phyloP scores from a whole-genome alignment of 345 rosid species.

The Aquilaria yunnanensis region DNA sequence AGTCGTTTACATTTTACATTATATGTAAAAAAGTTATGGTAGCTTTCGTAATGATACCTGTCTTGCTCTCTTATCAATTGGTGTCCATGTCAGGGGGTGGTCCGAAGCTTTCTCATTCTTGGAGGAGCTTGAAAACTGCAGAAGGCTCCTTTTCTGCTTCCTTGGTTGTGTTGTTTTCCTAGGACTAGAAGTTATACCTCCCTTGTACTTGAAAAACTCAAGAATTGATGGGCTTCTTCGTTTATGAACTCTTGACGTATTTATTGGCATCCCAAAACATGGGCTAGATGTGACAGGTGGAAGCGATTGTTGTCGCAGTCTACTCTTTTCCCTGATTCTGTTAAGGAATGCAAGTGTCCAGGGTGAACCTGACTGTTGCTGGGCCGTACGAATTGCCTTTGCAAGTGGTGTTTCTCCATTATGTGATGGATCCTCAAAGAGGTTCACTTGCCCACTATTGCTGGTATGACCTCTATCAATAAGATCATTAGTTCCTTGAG shows the following conservation, averaged over 20 bases:
- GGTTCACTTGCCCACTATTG: constrained; percentile 28
- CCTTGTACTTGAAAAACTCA: constrained; percentile 76
- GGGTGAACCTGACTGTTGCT: constrained; percentile 60
- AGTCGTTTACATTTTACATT: not conserved
- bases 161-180: constrained; percentile 36
- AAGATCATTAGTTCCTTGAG: constrained; percentile 19
- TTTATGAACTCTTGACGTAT: constrained; percentile 36
- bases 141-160: constrained; percentile 45
- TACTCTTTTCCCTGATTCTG: constrained; percentile 73
- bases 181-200: constrained; percentile 34
- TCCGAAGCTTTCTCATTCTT: constrained; percentile 29
- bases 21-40: not conserved
- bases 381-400: constrained; percentile 48
- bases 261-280: constrained; percentile 23
- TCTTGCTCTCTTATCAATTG: constrained; percentile 69
- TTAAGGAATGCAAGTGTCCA: constrained; percentile 95
- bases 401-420: constrained; percentile 53
- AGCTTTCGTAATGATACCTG: constrained; percentile 28
- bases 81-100: constrained; percentile 44
- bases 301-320: constrained; percentile 50
- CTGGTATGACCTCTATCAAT: constrained; percentile 17
- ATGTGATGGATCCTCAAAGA: constrained; percentile 41
- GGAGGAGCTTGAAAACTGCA: constrained; percentile 29
- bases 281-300: constrained; percentile 41
- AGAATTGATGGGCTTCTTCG: constrained; percentile 76